Base-by-base conservation (phyloP, 2,329 filamentous ascomycete species). In the Daldinia sp. region DNA sequence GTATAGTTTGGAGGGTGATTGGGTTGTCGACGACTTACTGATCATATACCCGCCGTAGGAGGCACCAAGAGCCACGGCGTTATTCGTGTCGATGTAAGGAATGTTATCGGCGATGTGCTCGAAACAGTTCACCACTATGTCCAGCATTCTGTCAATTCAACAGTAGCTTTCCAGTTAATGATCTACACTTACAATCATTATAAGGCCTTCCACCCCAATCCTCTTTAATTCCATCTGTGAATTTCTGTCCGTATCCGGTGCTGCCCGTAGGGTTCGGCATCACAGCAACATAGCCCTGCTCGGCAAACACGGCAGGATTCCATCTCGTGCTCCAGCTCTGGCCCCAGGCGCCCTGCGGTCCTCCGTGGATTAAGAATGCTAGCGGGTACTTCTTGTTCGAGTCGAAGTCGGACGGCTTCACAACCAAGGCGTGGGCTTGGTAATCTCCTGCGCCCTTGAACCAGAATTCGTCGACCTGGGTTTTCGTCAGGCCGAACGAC, bases 191-290 rank as follows among this genome's bases (percentile, higher is more conserved):
- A 71, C 69, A 84, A 76, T 98, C 94, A 33, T 92, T 80, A 78
- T 97, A 98, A 0, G 94, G 94, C 41, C 88, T 85, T 4, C 93
- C 93, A 70, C 94, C 94, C 94, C 94, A 97, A 71, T 97, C 86
- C 63, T 89, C 85, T 57, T 88, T 84, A 75, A 98, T 97, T 0
- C 89, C 91, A 76, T 97, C 89, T 35, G 89, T 89, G 62, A 95
- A 87, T 35, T 87, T 86, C 81, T 95, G 91, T 4, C 93, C 93
- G 74, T 94, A 97, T 2, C 93, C 92, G 4, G 92, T 94, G 74
- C 89, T 92, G 18, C 93, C 93, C 0, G 93, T 96, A 7, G 92
- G 92, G 78, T 97, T 97, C 9, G 93, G 92, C 56, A 89, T 86
- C 53, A 97, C 89, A 23, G 92, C 92, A 3, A 97, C 87, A 76